phyloP scores from a whole-genome alignment of 495 filamentous ascomycete genomes.

The Penicillium parvum region DNA sequence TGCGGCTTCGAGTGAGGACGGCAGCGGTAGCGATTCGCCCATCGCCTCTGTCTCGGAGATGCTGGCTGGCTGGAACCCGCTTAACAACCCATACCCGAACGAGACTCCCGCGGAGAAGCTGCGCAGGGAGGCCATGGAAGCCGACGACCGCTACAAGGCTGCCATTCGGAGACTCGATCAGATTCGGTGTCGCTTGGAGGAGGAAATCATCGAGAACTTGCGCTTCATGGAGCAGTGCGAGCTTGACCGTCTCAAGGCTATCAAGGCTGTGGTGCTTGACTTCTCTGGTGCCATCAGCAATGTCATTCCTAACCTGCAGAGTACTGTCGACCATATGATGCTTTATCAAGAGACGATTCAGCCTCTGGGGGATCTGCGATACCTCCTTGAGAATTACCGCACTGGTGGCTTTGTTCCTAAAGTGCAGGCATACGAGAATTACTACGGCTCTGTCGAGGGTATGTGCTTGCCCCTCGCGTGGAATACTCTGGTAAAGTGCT shows the following conservation, averaged over 20 bases:
- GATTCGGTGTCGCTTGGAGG: conserved; percentile 88
- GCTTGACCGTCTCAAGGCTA: conserved; percentile 90
- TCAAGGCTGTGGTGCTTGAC: conserved; percentile 95
- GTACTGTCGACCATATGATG: conserved; percentile 97
- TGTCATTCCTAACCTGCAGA: conserved; percentile 92
- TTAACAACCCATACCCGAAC: conserved; percentile 83
- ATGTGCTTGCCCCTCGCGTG: too few species aligned
- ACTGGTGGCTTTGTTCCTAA: conserved; percentile 88
- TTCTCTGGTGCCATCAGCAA: conserved; percentile 98
- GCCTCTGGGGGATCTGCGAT: conserved; percentile 84
- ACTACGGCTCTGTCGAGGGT: conserved; percentile 88
- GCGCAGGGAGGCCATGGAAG: conserved; percentile 81
- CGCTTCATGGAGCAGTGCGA: conserved; percentile 98
- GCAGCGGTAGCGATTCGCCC: conserved; percentile 61
- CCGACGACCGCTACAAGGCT: conserved; percentile 90
- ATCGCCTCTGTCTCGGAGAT: conserved; percentile 81
- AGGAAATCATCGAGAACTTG: conserved; percentile 86
- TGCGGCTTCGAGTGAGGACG: conserved; percentile 51
- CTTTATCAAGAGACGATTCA: conserved; percentile 98
- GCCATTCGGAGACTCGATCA: conserved; percentile 79
- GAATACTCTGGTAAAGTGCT: too few species aligned
- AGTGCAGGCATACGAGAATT: conserved; percentile 96
- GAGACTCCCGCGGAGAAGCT: conserved; percentile 85
- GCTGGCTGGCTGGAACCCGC: conserved; percentile 82
- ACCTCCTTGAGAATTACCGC: conserved; percentile 95